Evolutionary conservation across 768 basidiomycete genomes (phyloP).

Genomic region (Lactarius hatsudake): DNA sequence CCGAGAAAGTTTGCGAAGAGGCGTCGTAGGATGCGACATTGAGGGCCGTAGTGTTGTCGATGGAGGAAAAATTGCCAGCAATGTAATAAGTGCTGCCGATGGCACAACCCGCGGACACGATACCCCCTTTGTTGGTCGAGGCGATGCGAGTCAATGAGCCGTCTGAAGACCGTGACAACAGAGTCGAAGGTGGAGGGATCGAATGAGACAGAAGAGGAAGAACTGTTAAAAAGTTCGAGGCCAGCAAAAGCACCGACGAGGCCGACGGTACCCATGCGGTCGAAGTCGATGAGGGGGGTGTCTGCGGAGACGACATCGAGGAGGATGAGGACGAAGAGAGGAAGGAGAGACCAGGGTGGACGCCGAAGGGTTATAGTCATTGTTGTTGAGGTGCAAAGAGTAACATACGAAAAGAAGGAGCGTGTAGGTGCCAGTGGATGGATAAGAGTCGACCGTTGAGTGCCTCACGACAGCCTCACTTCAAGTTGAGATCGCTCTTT

Average conservation of each 20-base stretch:
- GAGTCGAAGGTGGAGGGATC: constrained; percentile 70
- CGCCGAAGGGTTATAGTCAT: constrained; percentile 22
- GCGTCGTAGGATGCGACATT: constrained; percentile 80
- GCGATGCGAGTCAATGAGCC: constrained; percentile 71
- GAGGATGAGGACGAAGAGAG: constrained; percentile 29
- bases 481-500: neutral
- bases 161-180: constrained; percentile 60
- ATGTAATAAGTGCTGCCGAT: constrained; percentile 71
- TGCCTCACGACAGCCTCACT: constrained; percentile 25
- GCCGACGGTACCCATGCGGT: constrained; percentile 88
- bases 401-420: constrained; percentile 14
- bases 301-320: constrained; percentile 35
- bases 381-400: neutral
- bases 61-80: constrained; percentile 78
- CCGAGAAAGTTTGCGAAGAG: constrained; percentile 52
- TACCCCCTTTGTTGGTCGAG: constrained; percentile 77
- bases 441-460: neutral
- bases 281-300: constrained; percentile 54
- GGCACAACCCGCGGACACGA: constrained; percentile 69
- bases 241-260: constrained; percentile 88
- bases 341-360: constrained; percentile 27
- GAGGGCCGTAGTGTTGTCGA: constrained; percentile 54
- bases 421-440: neutral
- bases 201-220: constrained; percentile 50
- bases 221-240: constrained; percentile 66